Evolutionary conservation across 345 rosid species (phyloP).

Genomic region (Physaria fendleri): DNA sequence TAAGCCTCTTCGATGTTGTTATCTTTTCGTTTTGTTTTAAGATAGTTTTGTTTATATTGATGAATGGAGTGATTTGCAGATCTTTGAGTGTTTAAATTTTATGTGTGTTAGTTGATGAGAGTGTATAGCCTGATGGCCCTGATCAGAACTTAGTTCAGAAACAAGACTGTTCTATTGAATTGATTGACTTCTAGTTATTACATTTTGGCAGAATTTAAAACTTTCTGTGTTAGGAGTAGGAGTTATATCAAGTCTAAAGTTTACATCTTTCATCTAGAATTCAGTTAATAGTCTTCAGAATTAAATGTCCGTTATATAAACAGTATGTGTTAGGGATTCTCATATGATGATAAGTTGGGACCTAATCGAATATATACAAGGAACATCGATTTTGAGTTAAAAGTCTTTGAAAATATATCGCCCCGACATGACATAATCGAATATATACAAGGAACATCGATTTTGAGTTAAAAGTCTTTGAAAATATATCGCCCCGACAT

Average conservation of each 20-base stretch:
- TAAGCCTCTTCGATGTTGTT: conserved; percentile 6
- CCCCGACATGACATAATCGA: no score
- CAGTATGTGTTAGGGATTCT: background rate
- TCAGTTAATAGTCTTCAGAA: background rate
- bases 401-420: no score
- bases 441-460: no score
- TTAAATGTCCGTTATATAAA: background rate
- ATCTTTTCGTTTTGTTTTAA: background rate
- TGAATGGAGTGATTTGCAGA: conserved; percentile 10
- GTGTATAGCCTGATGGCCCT: background rate
- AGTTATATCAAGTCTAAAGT: background rate
- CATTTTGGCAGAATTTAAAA: conserved; percentile 4
- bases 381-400: background rate
- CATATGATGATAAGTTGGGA: background rate
- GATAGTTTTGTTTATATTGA: background rate
- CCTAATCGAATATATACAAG: no score
- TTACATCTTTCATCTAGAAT: background rate
- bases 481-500: no score
- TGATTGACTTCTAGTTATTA: background rate
- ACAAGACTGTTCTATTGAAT: background rate
- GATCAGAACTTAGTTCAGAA: background rate
- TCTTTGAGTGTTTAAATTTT: background rate
- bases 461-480: background rate
- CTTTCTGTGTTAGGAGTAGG: background rate
- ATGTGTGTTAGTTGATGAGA: background rate